Evolutionary conservation across 1,284 basidiomycete genomes (phyloP), one percentile per base, ranked within the genome.

Genomic region (Wallemia hederae): DNA sequence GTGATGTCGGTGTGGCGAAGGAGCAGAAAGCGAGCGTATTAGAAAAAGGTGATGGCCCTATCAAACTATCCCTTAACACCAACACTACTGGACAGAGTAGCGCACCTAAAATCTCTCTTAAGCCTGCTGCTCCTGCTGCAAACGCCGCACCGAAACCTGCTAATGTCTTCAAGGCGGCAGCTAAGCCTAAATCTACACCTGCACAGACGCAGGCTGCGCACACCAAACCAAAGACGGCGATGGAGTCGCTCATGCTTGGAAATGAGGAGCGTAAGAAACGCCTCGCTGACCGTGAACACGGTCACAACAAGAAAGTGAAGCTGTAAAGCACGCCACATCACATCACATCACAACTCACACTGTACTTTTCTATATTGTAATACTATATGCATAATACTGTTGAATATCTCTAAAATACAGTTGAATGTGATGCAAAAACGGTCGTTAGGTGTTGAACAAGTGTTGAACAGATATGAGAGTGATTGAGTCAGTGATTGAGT

Each of bases 171-270:
- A 49, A 49, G 19, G n/a, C 14, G 11, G 39, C 65, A 64, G 39
- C 66, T 65, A 29, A 77, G 73, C 49, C 56, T 22, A 57, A 34
- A 7, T 34, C 61, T 19, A 25, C 31, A 22, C 62, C 39, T 26
- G 34, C 60, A 39, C 27, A 27, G 74, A 80, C 80, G 70, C 73
- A 77, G 31, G 66, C 73, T 26, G 62, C 39, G 55, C 58, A 62
- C 58, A 56, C 61, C 65, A 1, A 77, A 77, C 26, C 69, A 74
- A 78, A 87, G 76, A 79, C 80, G 64, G 84, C 83, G 24, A 82
- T 84, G n/a, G 88, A 92, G 71, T 75, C 78, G 63, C 72, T 92
- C 62, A 88, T 91, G 63, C 67, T 80, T 61, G 89, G 91, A 71
- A 88, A 92, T 59, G 82, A 84, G 71, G 84, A 86, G 69, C 75